Evolutionary conservation across 495 filamentous ascomycete genomes (phyloP), one percentile per base, ranked within the genome.

Genomic region (Penicillium cataractarum): DNA sequence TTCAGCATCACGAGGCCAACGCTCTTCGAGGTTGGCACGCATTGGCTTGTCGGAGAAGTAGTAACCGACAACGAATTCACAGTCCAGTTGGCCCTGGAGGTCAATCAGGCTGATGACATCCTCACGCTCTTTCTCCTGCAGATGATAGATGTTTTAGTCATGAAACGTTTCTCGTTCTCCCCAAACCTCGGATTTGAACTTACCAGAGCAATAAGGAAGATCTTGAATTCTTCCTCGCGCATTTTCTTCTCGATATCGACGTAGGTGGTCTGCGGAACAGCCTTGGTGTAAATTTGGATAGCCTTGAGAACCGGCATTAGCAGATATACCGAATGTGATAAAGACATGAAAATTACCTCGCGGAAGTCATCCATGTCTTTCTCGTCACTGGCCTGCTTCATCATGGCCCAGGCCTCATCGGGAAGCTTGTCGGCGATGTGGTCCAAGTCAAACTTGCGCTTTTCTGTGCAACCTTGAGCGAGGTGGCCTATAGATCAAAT

Each of bases 151-250:
- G 4, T 9, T 46, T 19, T 46, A 19, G 24, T 32, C 32, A n/a
- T 10, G 12, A n/a, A 12, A n/a, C n/a, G 12, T 51, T 13, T 9
- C 2, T 32, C 13, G 6, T 17, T 19, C 12, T 19, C 5, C 8
- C 17, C 24, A 44, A 22, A 22, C 35, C 35, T n/a, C n/a, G 27
- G 10, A 15, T 31, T 15, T 24, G 6, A 40, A 53, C 57, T 10
- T 66, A 86, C 88, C 60, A 90, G 74, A 21, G 89, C 93, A 68
- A 97, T 93, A 35, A 97, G 76, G 72, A 88, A 89, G 29, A 92
- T 69, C 3, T 79, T 78, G 61, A 92, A 79, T 0, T 81, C 72
- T 22, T 91, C 83, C 0, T 66, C 64, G 15, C 91, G 90, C 76
- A 99, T 89, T 3, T 86, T 84, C 24, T 78, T 74, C 77, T 97